Conservation (phyloP, 2,329 filamentous ascomycete species). For the Colletotrichum sp. region DNA sequence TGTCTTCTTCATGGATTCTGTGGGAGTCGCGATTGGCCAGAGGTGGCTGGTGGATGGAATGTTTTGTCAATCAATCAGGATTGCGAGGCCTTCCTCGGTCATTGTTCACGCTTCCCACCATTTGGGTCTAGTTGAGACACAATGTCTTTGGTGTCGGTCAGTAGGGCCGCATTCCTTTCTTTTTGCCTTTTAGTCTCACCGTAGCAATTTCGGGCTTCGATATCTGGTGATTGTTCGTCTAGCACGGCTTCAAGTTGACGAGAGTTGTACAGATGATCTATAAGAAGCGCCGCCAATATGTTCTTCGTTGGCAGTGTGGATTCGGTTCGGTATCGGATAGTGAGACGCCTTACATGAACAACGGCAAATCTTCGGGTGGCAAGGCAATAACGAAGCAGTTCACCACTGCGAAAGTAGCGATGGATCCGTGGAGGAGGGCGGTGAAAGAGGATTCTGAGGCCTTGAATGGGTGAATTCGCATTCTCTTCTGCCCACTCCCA, state of each 20-base stretch:
- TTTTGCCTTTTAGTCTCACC: not conserved
- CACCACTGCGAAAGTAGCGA: not conserved
- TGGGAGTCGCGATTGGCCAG: not conserved
- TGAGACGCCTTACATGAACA: not conserved
- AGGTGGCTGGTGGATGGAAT: not conserved
- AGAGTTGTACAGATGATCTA: not conserved
- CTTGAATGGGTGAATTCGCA: not conserved
- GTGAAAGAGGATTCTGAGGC: not conserved
- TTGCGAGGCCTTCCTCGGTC: not conserved
- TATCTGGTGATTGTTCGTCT: not conserved
- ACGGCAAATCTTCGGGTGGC: not conserved
- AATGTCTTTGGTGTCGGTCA: not conserved
- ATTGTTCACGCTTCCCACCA: not conserved
- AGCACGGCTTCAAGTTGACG: not conserved
- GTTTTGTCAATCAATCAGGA: not conserved
- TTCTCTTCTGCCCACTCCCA: not conserved
- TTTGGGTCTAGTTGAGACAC: not conserved
- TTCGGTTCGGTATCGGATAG: not conserved
- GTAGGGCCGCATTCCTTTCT: not conserved
- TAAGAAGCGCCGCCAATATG: fast-evolving
- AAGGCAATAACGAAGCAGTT: not conserved
- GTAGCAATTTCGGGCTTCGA: not conserved
- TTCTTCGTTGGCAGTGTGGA: not conserved
- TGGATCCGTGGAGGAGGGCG: not conserved
- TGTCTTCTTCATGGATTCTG: not conserved